Evolutionary conservation across 1,284 basidiomycete genomes (phyloP), one percentile per base, ranked within the genome.

Genomic region (Gymnopus androsaceus): DNA sequence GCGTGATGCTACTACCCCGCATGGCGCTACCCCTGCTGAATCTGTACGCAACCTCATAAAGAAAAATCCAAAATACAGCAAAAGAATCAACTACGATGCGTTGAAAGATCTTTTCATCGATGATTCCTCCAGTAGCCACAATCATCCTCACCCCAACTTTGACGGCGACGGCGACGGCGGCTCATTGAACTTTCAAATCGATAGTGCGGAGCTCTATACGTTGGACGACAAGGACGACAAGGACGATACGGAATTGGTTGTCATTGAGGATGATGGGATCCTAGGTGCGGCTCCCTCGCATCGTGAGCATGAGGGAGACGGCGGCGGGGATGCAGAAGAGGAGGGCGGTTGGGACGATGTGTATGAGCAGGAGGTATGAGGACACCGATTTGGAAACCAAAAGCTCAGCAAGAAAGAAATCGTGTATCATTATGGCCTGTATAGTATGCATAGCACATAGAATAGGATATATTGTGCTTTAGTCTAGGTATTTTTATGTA

Each of bases 21-120:
- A 83, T 44, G 90, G 87, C 15, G 83, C 75, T 44, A 91, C 90
- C 2, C 83, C 88, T 1, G 90, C 88, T 2, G 92, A 94, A 64
- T 86, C 91, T 3, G 90, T 93, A 31, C 82, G 81, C 23, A 89
- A 87, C 56, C 77, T 95, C 34, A 76, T 94, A 63, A 88, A 89
- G 76, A 90, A 91, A 71, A 91, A 87, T 61, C 78, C 84, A 23
- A 91, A 85, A 68, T 92, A 93, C 70, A 92, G 89, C 72, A 91
- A 91, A 65, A 83, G 92, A 51, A 94, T 95, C 70, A 95, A 95
- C 67, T 95, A 95, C 67, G 87, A 90, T 62, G 92, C 90, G 0
- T 80, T 94, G 51, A 87, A 89, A 62, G 82, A 83, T 56, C 78
- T 94, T 5, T 92, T 94, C 68, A 78, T 84, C 27, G 81, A 82